Evolutionary conservation across 2,329 filamentous ascomycete genomes (phyloP).

Genomic region (Ceratocystiopsis sp.): DNA sequence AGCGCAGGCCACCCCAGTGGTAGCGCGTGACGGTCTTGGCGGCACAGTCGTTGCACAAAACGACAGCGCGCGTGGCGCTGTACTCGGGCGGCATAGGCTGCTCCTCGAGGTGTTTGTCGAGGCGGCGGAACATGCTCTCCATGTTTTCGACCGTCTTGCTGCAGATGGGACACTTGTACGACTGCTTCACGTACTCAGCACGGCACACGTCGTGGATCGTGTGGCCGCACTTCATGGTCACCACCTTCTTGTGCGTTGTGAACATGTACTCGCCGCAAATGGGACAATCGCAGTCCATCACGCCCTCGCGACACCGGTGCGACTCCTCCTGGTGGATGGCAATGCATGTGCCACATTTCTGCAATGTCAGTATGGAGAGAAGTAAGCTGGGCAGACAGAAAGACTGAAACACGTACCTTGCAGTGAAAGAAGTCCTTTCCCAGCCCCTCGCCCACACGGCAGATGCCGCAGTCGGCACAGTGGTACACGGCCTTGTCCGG

Average conservation of each 20-base stretch:
- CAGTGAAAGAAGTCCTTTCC: slow-evolving; percentile 98
- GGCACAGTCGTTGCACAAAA: slow-evolving; percentile 90
- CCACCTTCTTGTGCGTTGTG: slow-evolving; percentile 70
- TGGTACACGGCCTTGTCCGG: slow-evolving; percentile 86
- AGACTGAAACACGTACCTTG: slow-evolving; percentile 41
- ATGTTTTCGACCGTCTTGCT: slow-evolving; percentile 95
- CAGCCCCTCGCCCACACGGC: slow-evolving; percentile 72
- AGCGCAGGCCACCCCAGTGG: slow-evolving; percentile 91
- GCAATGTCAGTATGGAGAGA: not conserved
- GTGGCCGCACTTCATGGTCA: slow-evolving; percentile 91
- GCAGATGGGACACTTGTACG: slow-evolving; percentile 94
- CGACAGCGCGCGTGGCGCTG: slow-evolving; percentile 58
- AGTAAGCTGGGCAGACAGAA: slow-evolving; percentile 1
- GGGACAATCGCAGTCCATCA: slow-evolving; percentile 88
- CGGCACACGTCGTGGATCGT: slow-evolving; percentile 89
- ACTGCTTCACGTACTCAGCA: slow-evolving; percentile 69
- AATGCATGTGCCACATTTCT: slow-evolving; percentile 89
- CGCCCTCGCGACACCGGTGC: slow-evolving; percentile 87
- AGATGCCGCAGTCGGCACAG: slow-evolving; percentile 91
- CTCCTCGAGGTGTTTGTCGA: slow-evolving; percentile 70
- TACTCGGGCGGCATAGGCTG: slow-evolving; percentile 91
- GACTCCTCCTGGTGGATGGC: slow-evolving; percentile 69
- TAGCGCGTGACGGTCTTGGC: slow-evolving; percentile 74
- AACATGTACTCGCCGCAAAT: slow-evolving; percentile 97
- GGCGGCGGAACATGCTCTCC: slow-evolving; percentile 82